phyloP scores from a whole-genome alignment of 2,329 filamentous ascomycete species.

The Aureobasidium mangrovei region DNA sequence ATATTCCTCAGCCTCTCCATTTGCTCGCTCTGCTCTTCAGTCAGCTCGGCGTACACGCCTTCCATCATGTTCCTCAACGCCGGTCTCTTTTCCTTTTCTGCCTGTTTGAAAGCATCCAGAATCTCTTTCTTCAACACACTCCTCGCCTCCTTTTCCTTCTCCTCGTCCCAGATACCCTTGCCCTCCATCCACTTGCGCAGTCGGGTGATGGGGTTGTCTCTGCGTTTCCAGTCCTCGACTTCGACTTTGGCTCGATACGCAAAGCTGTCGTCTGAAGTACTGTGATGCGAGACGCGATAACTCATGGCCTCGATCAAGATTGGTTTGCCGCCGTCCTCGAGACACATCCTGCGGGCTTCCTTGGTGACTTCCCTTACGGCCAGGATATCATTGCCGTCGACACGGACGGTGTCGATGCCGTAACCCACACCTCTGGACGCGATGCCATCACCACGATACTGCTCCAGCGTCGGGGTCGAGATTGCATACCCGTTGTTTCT shows the following conservation, averaged over 20 bases:
- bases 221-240: constrained; percentile 86
- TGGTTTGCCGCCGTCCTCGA: constrained; percentile 70
- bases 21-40: constrained; percentile 67
- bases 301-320: constrained; percentile 93
- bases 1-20: constrained; percentile 68
- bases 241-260: constrained; percentile 89
- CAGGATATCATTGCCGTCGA: constrained; percentile 92
- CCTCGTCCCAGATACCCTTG: constrained; percentile 74
- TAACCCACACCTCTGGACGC: constrained; percentile 80
- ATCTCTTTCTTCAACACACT: constrained; percentile 62
- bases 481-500: constrained; percentile 92
- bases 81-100: constrained; percentile 73
- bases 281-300: constrained; percentile 96
- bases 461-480: constrained; percentile 78
- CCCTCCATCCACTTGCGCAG: constrained; percentile 86
- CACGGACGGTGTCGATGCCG: constrained; percentile 85
- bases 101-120: constrained; percentile 73
- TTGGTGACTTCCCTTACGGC: constrained; percentile 74
- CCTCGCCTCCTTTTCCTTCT: constrained; percentile 65
- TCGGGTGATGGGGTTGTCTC: constrained; percentile 81
- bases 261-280: constrained; percentile 92
- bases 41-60: constrained; percentile 83
- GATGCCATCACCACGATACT: constrained; percentile 87
- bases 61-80: constrained; percentile 66
- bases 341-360: constrained; percentile 66